Evolutionary conservation across 306 rosid genomes (phyloP), one percentile per base, ranked within the genome.

Genomic region (Prunus fruticosa): DNA sequence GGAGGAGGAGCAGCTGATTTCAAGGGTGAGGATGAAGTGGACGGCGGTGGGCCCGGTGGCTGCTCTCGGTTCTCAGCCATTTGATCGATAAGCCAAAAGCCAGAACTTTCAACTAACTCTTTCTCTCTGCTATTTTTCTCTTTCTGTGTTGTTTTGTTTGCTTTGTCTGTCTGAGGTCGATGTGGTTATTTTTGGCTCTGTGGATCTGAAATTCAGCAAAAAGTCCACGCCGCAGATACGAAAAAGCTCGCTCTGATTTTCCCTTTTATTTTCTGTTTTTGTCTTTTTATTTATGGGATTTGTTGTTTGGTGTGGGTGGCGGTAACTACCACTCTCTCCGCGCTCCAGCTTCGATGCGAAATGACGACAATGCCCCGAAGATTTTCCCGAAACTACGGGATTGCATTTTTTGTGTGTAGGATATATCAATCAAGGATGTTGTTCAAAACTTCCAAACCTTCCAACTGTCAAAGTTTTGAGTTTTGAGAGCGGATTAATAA

Each of bases 211-310:
- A 30, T 80, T 78, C 79, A 73, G 76, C 85, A 47, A 71, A 88
- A 92, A 86, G 97, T 90, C 97, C 82, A 85, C 96, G 85, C 93
- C 71, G 32, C 65, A 47, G 70, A 77, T 65, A 82, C 74, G n/a
- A 18, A 41, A 75, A 71, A 75, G 27, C 2, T 5, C 6, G 19
- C 38, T 16, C 69, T 71, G 62, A 28, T 49, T 67, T 79, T 73
- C 2, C 32, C 14, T 2, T 74, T 18, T 14, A 6, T 19, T 67
- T 77, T 69, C 23, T 20, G 11, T 25, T 45, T 49, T 63, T 38
- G 14, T 60, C 18, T 13, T 27, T 10, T 1, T 19, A 3, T 63
- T 56, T 11, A 8, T 51, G 3, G 56, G 57, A 6, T 38, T 38
- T 38, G 43, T 7, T 38, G 43, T 38, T 38, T 6, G 43, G 43